Evolutionary conservation across 208 protist genomes (phyloP).

Genomic region (Leishmania guyanensis): DNA sequence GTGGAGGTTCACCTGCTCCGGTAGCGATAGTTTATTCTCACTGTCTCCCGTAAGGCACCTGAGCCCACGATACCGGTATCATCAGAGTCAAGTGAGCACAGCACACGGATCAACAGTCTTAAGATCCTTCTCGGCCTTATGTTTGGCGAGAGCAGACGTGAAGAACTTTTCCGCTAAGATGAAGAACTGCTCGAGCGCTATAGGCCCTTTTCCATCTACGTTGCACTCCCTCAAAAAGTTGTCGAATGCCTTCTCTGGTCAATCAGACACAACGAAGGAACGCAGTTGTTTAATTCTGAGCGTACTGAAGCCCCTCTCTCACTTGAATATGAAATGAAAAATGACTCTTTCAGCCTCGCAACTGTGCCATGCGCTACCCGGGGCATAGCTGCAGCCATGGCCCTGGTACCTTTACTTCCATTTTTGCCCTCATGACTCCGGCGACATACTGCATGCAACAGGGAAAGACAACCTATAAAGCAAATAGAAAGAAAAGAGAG

Average conservation of each 20-base stretch:
- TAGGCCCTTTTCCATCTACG: constrained; percentile 32
- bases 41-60: constrained; percentile 55
- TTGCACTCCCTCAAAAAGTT: constrained; percentile 35
- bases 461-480: constrained; percentile 12
- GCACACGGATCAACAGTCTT: constrained; percentile 18
- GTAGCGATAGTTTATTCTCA: constrained; percentile 36
- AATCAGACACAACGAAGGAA: constrained; percentile 27
- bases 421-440: not conserved
- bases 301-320: constrained; percentile 44
- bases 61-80: constrained; percentile 56
- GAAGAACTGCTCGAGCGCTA: constrained; percentile 77
- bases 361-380: constrained; percentile 51
- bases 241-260: constrained; percentile 35
- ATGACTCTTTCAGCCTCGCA: constrained; percentile 66
- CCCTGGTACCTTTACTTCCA: not conserved
- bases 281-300: constrained; percentile 40
- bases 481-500: constrained; percentile 8
- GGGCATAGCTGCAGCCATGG: constrained; percentile 9
- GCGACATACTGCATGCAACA: not conserved
- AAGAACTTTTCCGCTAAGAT: constrained; percentile 38
- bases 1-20: constrained; percentile 46
- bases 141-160: constrained; percentile 2
- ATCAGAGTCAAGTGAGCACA: constrained; percentile 50
- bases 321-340: constrained; percentile 49
- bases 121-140: constrained; percentile 4